A percentile compares a stretch with the other conserved stretches of the same genome.
phyloP scores from a whole-genome alignment of 2,329 filamentous ascomycete species.

The Phaeosphaeriaceae sp. region DNA sequence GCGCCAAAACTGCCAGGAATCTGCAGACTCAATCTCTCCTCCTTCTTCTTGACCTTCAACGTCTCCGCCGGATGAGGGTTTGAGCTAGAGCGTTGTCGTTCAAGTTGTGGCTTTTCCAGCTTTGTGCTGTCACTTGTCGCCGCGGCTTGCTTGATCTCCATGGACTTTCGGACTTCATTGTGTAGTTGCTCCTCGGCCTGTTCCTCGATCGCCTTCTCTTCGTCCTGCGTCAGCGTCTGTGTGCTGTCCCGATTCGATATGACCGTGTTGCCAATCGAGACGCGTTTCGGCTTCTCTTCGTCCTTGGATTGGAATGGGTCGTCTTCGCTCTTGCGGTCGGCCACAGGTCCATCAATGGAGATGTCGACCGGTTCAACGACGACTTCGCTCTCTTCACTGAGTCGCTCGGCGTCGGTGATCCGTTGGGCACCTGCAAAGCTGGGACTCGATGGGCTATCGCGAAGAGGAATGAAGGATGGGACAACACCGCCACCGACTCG shows the following conservation, averaged over 20 bases:
- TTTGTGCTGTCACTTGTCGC: not conserved
- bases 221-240: slow-evolving; percentile 20
- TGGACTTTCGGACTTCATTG: slow-evolving; percentile 35
- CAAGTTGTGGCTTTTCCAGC: slow-evolving; percentile 15
- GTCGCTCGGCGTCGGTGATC: slow-evolving; percentile 24
- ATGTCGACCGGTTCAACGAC: slow-evolving; percentile 31
- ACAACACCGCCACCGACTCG: slow-evolving; percentile 90
- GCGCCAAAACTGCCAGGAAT: slow-evolving; percentile 33
- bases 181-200: slow-evolving; percentile 46
- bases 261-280: slow-evolving; percentile 48
- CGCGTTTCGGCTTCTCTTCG: slow-evolving; percentile 37
- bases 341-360: slow-evolving; percentile 15
- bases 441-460: slow-evolving; percentile 43
- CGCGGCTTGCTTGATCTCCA: slow-evolving; percentile 17
- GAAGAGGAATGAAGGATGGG: slow-evolving; percentile 60
- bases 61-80: slow-evolving; percentile 21
- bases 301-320: slow-evolving; percentile 42
- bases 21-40: slow-evolving; percentile 42
- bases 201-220: slow-evolving; percentile 45
- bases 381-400: slow-evolving; percentile 38
- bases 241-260: slow-evolving; percentile 19
- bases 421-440: slow-evolving; percentile 32
- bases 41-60: slow-evolving; percentile 34
- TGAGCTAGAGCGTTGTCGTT: slow-evolving; percentile 36
- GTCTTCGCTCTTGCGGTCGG: slow-evolving; percentile 34